phyloP scores from a whole-genome alignment of 2,329 filamentous ascomycete genomes.

The Neopestalotiopsis clavispora region DNA sequence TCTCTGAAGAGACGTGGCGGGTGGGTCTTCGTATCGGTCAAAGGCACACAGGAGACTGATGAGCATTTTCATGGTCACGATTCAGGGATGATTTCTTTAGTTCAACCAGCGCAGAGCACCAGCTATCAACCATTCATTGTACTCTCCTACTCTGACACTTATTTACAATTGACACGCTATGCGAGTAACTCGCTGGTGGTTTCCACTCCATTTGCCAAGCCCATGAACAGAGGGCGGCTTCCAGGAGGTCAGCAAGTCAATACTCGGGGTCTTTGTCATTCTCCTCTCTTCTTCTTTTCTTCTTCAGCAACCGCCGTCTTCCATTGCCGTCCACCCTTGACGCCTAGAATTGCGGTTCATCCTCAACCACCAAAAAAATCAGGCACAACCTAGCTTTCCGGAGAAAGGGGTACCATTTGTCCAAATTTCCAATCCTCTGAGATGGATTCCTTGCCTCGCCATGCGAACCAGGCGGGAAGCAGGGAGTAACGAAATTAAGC shows the following conservation, averaged over 20 bases:
- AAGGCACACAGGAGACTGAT: not conserved
- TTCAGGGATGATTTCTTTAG: not conserved
- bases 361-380: not conserved
- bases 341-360: not conserved
- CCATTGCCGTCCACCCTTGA: constrained; percentile 1
- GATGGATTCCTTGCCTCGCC: not conserved
- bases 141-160: not conserved
- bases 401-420: constrained; percentile 5
- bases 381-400: constrained; percentile 2
- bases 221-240: not conserved
- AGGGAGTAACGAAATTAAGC: constrained; percentile 13
- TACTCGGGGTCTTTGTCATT: not conserved
- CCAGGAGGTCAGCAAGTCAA: not conserved
- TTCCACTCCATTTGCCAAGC: not conserved
- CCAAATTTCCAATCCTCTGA: constrained; percentile 5
- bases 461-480: not conserved
- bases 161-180: constrained; percentile 1
- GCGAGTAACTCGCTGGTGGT: not conserved
- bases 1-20: not conserved
- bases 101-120: not conserved
- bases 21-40: not conserved
- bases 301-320: not conserved
- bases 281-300: not conserved
- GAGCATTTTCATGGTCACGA: not conserved
- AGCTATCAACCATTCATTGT: constrained; percentile 10